Conservation (phyloP, 179 eudicot species). For the Drosera spatulata region DNA sequence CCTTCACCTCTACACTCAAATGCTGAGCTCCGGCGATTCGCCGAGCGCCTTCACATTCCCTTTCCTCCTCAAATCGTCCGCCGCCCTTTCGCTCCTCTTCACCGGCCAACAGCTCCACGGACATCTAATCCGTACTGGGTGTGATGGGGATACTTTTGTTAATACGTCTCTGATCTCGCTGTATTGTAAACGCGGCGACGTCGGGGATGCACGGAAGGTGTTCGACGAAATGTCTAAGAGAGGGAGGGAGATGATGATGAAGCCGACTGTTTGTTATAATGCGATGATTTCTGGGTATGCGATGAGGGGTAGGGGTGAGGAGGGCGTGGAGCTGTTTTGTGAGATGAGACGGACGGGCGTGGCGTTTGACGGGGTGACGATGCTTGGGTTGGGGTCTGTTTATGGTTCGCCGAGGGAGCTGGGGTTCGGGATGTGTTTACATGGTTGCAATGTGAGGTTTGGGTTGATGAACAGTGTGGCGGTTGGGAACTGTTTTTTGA, state of each 20-base stretch:
- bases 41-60: constrained; percentile 65
- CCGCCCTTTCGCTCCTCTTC: constrained; percentile 33
- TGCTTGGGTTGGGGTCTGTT: constrained; percentile 52
- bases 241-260: neutral
- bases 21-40: constrained; percentile 39
- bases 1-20: constrained; percentile 39
- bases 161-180: constrained; percentile 50
- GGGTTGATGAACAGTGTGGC: constrained; percentile 36
- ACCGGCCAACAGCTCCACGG: constrained; percentile 54
- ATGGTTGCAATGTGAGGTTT: constrained; percentile 31
- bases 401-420: constrained; percentile 29
- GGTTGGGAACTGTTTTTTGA: constrained; percentile 52
- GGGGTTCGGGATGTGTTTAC: constrained; percentile 37
- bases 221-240: constrained; percentile 35
- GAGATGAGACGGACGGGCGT: constrained; percentile 40
- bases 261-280: constrained; percentile 55
- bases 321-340: constrained; percentile 25
- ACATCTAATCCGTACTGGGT: constrained; percentile 49
- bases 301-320: constrained; percentile 8
- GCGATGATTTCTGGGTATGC: constrained; percentile 61
- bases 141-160: constrained; percentile 39
- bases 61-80: constrained; percentile 54
- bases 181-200: constrained; percentile 26
- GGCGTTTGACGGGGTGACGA: constrained; percentile 30
- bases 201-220: constrained; percentile 34